Evolutionary conservation across 148 eudicot genomes (phyloP).

Genomic region (Mesembryanthemum crystallinum): DNA sequence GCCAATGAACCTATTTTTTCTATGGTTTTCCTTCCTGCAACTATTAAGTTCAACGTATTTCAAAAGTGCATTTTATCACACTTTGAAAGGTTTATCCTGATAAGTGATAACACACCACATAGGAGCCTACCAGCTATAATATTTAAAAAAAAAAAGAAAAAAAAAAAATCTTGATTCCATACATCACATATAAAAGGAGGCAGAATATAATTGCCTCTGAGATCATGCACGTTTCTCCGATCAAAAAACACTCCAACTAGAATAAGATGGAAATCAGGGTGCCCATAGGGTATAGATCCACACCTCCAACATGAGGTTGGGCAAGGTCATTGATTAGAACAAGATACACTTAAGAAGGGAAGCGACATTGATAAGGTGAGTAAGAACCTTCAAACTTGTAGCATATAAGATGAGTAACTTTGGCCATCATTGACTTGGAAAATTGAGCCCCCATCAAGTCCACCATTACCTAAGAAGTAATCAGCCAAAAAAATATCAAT

Average conservation of each 20-base stretch:
- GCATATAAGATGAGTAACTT: slow-evolving; percentile 93
- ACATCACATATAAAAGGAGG: background rate
- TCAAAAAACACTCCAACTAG: slow-evolving; percentile 1
- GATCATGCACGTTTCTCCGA: no score
- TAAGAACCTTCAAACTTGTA: slow-evolving; percentile 68
- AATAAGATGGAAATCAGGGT: background rate
- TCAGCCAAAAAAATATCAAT: background rate
- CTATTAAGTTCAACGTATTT: no score
- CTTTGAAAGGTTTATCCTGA: background rate
- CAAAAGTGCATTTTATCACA: background rate
- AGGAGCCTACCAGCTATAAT: background rate
- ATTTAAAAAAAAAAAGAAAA: background rate
- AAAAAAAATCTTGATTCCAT: background rate
- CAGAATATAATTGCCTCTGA: background rate
- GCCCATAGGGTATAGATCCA: background rate
- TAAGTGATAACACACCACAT: background rate
- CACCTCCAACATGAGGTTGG: background rate
- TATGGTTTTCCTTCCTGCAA: background rate
- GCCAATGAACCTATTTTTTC: background rate
- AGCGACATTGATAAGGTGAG: no score
- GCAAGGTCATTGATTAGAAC: background rate
- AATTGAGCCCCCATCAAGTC: slow-evolving; percentile 76
- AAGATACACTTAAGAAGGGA: background rate
- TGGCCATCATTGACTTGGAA: slow-evolving; percentile 75
- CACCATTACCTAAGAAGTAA: slow-evolving; percentile 57